phyloP scores from a whole-genome alignment of 768 basidiomycete genomes.

The Russula earlei region DNA sequence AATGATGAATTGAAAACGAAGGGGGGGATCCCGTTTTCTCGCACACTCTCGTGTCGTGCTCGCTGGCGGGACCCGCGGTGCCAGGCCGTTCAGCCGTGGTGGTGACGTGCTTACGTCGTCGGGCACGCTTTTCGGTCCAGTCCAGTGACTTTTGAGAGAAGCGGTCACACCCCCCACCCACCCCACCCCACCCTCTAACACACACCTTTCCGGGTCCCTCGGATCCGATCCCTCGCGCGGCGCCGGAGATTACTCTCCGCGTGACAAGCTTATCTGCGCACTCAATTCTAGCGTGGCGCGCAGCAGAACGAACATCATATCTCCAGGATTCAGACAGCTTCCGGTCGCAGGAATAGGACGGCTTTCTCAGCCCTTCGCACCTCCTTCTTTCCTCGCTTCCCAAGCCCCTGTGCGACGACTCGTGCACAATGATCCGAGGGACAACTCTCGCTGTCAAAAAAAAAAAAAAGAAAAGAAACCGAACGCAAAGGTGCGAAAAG shows the following conservation, averaged over 20 bases:
- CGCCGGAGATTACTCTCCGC: slow-evolving; percentile 10
- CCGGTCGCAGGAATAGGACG: neutral
- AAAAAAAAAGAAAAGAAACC: neutral
- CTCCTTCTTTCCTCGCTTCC: neutral
- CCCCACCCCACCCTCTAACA: too few species aligned
- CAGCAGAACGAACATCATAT: neutral
- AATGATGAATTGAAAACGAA: neutral
- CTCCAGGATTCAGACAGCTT: neutral
- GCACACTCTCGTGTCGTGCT: neutral
- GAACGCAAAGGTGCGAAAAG: neutral
- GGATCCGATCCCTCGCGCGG: slow-evolving; percentile 4
- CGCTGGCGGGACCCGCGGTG: slow-evolving; percentile 4
- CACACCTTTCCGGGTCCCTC: slow-evolving; percentile 3
- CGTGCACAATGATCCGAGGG: neutral
- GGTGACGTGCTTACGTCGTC: slow-evolving; percentile 7
- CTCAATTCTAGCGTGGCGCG: neutral
- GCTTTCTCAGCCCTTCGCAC: neutral
- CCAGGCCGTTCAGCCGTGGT: neutral
- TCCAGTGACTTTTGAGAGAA: slow-evolving; percentile 7
- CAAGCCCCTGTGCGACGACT: neutral
- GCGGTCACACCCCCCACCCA: neutral
- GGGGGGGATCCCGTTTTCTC: neutral
- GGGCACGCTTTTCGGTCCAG: neutral
- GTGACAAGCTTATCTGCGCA: slow-evolving; percentile 2
- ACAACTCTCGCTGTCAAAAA: neutral